phyloP scores from a whole-genome alignment of 441 rosid genomes.

The Euphorbia schlechtendalii region DNA sequence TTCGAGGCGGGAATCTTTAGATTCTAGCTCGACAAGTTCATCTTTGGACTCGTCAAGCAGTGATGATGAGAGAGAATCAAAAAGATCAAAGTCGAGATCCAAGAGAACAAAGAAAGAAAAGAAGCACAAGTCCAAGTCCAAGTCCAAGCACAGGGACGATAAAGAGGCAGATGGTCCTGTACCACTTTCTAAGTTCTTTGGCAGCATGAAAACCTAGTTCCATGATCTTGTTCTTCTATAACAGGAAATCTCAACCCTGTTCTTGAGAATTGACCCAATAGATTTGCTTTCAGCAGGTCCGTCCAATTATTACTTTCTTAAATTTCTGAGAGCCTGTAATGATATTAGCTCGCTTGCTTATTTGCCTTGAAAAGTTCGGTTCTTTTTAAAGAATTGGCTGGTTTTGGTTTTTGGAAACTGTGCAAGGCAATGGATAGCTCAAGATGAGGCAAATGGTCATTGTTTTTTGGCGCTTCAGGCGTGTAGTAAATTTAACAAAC shows the following conservation, averaged over 20 bases:
- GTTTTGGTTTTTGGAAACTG: too few species aligned
- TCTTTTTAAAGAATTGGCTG: background rate
- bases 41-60: slow-evolving; percentile 69
- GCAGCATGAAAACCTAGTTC: slow-evolving; percentile 45
- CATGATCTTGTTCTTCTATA: slow-evolving; percentile 9
- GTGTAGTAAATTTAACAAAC: background rate
- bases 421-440: background rate
- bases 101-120: slow-evolving; percentile 59
- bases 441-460: background rate
- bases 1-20: slow-evolving; percentile 54
- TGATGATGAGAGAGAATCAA: slow-evolving; percentile 58
- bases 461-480: slow-evolving; percentile 1
- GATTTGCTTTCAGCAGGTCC: slow-evolving; percentile 9
- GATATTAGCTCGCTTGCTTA: background rate
- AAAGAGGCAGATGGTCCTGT: slow-evolving; percentile 71
- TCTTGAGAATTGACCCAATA: background rate
- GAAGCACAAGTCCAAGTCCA: slow-evolving; percentile 34
- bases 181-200: slow-evolving; percentile 87
- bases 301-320: slow-evolving; percentile 4
- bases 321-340: slow-evolving; percentile 14
- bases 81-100: slow-evolving; percentile 74
- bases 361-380: slow-evolving; percentile 2
- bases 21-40: slow-evolving; percentile 58
- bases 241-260: slow-evolving; percentile 3
- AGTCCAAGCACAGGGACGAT: slow-evolving; percentile 39